phyloP scores from a whole-genome alignment of 116 monocot genomes.

The Thalassia testudinum region DNA sequence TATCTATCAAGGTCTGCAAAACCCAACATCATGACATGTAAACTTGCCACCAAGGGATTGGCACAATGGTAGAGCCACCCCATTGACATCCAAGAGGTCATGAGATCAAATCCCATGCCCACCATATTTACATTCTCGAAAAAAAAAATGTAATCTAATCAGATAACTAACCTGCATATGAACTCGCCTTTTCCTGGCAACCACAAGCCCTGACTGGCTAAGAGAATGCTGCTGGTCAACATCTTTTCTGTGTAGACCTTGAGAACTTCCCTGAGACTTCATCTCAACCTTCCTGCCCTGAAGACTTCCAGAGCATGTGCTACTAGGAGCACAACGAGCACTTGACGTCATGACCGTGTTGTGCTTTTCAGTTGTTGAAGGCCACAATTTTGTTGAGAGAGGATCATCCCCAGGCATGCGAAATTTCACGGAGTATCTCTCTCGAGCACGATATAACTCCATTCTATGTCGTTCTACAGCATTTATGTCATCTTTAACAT shows the following conservation, averaged over 20 bases:
- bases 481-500: constrained; percentile 91
- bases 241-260: constrained; percentile 61
- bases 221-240: constrained; percentile 52
- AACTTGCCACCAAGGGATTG: too few relatives aligned
- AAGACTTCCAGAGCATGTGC: constrained; percentile 29
- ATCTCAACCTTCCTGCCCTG: constrained; percentile 44
- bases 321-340: constrained; percentile 36
- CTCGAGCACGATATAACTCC: constrained; percentile 74
- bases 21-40: too few relatives aligned
- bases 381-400: constrained; percentile 32
- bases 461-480: constrained; percentile 78
- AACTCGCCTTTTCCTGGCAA: constrained; percentile 76
- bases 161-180: constrained; percentile 79
- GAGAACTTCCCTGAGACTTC: constrained; percentile 53
- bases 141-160: too few relatives aligned
- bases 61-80: too few relatives aligned
- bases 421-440: constrained; percentile 84
- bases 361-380: constrained; percentile 40
- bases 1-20: too few relatives aligned
- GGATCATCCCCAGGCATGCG: constrained; percentile 73
- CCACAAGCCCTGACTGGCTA: constrained; percentile 61
- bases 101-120: too few relatives aligned
- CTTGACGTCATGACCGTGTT: constrained; percentile 33
- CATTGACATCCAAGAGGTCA: too few relatives aligned
- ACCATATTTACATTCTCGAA: too few relatives aligned